Base-by-base conservation (phyloP, 2,329 filamentous ascomycete species). In the Botrytis byssoidea region DNA sequence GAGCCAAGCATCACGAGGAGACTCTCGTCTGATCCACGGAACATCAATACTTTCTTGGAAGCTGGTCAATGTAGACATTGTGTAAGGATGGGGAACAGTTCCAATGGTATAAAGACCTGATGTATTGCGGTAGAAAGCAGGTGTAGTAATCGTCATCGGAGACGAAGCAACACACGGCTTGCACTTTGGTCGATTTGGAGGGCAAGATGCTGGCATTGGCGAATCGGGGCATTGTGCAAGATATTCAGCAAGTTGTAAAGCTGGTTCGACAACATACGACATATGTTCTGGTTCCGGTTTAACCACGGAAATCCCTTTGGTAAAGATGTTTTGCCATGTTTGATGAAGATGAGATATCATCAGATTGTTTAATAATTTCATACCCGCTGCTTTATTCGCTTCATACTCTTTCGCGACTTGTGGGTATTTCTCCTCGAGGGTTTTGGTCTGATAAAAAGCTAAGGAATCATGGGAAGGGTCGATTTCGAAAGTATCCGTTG, bases 41-140 rank as follows among this genome's bases (percentile, higher is more conserved):
- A 91, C 83, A 66, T 91, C 91, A 67, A 93, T 84, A 2, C 86
- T 83, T 3, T 89, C 86, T 59, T 88, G 86, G 74, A 89, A 87
- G 76, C 89, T 87, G 74, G 89, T 86, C 29, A 98, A 85, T 20
- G 90, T 88, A 71, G 90, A 88, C 60, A 94, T 86, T 1, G 95
- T 98, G 85, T 94, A 97, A 0, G 96, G 96, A 81, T 99, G 96
- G 0, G 95, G 95, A 20, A 98, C 91, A 0, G 91, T 93, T 74
- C 92, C 94, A 76, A 99, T 93, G 4, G 92, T 94, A 84, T 94
- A 98, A 25, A 92, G 81, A 1, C 85, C 86, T 22, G 91, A 90
- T 7, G 87, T 87, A 82, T 98, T 97, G 72, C 87, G 87, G 82
- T 93, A 96, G 29, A 87, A 84, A 4, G 88, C 83, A 4, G 90